These are phyloP conservation scores for Chaetomiaceae sp. DNA, from an alignment of 2,329 filamentous ascomycete species.

Conservation along the genomic window DNA sequence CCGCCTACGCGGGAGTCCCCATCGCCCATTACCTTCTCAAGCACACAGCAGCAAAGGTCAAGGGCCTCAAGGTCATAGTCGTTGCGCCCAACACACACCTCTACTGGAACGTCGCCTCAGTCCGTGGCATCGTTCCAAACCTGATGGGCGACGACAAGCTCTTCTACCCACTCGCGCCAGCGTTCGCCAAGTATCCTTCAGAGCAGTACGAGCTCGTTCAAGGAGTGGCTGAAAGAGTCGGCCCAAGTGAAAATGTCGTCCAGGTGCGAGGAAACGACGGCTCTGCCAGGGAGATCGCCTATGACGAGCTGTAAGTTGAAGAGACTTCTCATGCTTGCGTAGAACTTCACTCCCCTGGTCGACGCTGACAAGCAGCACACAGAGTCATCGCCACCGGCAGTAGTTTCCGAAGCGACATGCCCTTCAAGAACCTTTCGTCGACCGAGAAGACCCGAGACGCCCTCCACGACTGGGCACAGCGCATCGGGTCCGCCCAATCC, in stretches of 20 bases:
- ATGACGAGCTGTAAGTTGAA: conserved; percentile 39
- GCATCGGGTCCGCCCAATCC: conserved; percentile 38
- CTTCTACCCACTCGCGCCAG: conserved; percentile 43
- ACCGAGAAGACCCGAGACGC: conserved; percentile 37
- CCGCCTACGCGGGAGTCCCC: conserved; percentile 40
- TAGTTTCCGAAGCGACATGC: conserved; percentile 36
- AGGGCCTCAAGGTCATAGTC: conserved; percentile 30
- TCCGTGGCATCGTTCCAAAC: conserved; percentile 25
- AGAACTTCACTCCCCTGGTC: not conserved
- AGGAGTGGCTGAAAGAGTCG: conserved; percentile 41
- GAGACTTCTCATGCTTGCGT: not conserved
- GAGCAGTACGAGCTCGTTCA: conserved; percentile 47
- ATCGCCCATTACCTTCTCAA: conserved; percentile 47
- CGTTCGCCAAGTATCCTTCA: conserved; percentile 43
- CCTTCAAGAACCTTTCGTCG: conserved; percentile 43
- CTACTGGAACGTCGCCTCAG: conserved; percentile 23
- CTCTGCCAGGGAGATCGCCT: conserved; percentile 34
- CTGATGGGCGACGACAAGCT: conserved; percentile 33
- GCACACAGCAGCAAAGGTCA: conserved; percentile 34
- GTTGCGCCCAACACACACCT: conserved; percentile 25
- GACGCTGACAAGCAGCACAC: not conserved
- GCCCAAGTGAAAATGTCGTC: conserved; percentile 38
- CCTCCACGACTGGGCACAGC: conserved; percentile 32
- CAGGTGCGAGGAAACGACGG: conserved; percentile 33
- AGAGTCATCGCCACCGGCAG: conserved; percentile 49